Percentiles rank a stretch among this genome's conserved stretches.
Evolutionary conservation across 768 basidiomycete genomes (phyloP).

Genomic region (Sarcodon sp.): DNA sequence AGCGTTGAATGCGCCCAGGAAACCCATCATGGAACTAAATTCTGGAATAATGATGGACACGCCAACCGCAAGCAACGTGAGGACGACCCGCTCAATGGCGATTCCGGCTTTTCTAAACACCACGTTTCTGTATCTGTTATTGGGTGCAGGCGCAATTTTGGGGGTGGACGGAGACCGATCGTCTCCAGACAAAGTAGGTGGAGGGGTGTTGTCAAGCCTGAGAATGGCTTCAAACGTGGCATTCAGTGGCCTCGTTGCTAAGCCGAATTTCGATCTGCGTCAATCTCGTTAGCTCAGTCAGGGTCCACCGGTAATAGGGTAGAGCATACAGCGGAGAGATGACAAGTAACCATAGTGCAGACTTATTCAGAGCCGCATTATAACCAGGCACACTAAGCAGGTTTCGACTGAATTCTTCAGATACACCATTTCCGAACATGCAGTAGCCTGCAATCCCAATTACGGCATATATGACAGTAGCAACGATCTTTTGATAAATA

Average conservation of each 20-base stretch:
- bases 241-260: slow-evolving; percentile 74
- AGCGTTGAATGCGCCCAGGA: slow-evolving; percentile 83
- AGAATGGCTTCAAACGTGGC: slow-evolving; percentile 71
- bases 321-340: slow-evolving; percentile 53
- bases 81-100: slow-evolving; percentile 39
- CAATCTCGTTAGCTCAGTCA: neutral
- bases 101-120: slow-evolving; percentile 27
- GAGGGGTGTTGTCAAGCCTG: slow-evolving; percentile 39
- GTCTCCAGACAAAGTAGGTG: slow-evolving; percentile 12
- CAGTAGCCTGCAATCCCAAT: slow-evolving; percentile 78
- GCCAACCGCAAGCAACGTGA: slow-evolving; percentile 47
- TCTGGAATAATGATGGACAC: slow-evolving; percentile 71
- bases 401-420: slow-evolving; percentile 68
- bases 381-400: slow-evolving; percentile 64
- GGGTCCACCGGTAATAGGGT: slow-evolving; percentile 4
- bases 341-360: slow-evolving; percentile 82
- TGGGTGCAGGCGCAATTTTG: slow-evolving; percentile 7
- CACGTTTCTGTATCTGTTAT: slow-evolving; percentile 15
- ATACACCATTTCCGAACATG: slow-evolving; percentile 79
- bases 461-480: slow-evolving; percentile 20
- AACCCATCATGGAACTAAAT: slow-evolving; percentile 78
- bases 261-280: slow-evolving; percentile 72
- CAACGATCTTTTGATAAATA: slow-evolving; percentile 4
- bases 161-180: neutral
- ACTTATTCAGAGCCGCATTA: slow-evolving; percentile 51